Evolutionary conservation across 1,139 yeast species (phyloP), one percentile per base, ranked within the genome.

Genomic region (Taiozyma sp.): DNA sequence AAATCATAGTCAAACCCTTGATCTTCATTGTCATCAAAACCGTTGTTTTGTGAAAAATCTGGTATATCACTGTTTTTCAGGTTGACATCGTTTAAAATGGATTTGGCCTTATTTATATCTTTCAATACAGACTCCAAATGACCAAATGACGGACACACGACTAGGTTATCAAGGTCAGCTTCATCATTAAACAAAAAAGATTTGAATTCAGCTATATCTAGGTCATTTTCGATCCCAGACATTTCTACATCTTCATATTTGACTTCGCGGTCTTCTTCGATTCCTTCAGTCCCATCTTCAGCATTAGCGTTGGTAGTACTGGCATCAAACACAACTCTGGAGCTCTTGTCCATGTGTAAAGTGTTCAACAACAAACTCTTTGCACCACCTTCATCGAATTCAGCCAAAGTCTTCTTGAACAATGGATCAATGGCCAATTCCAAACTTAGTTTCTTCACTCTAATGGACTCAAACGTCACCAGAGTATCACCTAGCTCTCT

Each of bases 371-470:
- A 70, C 51, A 92, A 71, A 49, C 96, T 87, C 62, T 86, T 89
- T 10, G 97, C 92, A 7, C 98, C 97, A 39, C 97, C 97, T 70
- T 92, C 97, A 66, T 92, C 97, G 63, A 91, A 92, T 55, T 91
- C 97, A 0, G 96, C 89, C 47, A 92, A 75, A 48, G 96, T 92
- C 62, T 90, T 90, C 56, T 89, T 86, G 69, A 92, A 90, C 48
- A 92, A 73, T 0, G 97, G 97, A 67, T 92, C 97, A 48, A 90
- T 86, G 8, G 84, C 79, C 45, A 88, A 70, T 60, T 88, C 96
- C 57, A 86, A 83, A 48, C 90, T 96, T 44, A 87, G 70, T 57
- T 85, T 83, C 64, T 85, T 87, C 54, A 87, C 74, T 57, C 73
- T 74, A n/a, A 91, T 74, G 23, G 79, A 70, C 6, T 80, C 84